These are phyloP conservation scores for Bretziella fagacearum DNA, from an alignment of 2,329 filamentous ascomycete species.

Conservation along the genomic window DNA sequence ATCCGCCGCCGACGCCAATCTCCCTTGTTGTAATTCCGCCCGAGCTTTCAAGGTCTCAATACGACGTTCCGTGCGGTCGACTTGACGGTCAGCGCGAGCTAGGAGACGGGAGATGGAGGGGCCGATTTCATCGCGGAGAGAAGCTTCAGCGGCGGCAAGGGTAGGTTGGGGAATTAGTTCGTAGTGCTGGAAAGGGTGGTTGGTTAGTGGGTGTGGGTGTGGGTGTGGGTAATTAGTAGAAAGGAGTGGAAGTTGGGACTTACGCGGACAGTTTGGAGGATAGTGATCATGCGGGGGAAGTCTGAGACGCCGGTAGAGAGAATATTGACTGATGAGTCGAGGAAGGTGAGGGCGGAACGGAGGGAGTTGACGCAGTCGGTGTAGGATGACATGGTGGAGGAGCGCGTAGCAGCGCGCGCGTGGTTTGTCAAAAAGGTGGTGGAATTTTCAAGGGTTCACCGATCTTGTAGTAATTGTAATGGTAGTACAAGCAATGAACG, in stretches of 20 bases:
- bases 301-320: constrained; percentile 40
- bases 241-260: constrained; percentile 17
- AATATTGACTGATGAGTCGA: constrained; percentile 42
- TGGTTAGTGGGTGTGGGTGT: constrained; percentile 55
- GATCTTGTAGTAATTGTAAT: background rate
- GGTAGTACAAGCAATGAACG: background rate
- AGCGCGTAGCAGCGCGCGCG: background rate
- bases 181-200: constrained; percentile 74
- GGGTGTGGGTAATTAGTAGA: background rate
- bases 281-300: constrained; percentile 36
- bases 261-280: constrained; percentile 42
- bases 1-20: constrained; percentile 22
- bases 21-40: constrained; percentile 66
- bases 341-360: constrained; percentile 41
- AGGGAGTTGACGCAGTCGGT: constrained; percentile 42
- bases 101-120: constrained; percentile 69
- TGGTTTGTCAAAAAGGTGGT: background rate
- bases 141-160: constrained; percentile 64
- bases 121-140: constrained; percentile 75
- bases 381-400: constrained; percentile 22
- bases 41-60: constrained; percentile 73
- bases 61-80: constrained; percentile 66
- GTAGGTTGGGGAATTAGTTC: constrained; percentile 78
- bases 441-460: background rate
- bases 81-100: constrained; percentile 62